These are phyloP conservation scores for Hygrophila difformis DNA, from an alignment of 257 asterid genomes.

Conservation along the genomic window DNA sequence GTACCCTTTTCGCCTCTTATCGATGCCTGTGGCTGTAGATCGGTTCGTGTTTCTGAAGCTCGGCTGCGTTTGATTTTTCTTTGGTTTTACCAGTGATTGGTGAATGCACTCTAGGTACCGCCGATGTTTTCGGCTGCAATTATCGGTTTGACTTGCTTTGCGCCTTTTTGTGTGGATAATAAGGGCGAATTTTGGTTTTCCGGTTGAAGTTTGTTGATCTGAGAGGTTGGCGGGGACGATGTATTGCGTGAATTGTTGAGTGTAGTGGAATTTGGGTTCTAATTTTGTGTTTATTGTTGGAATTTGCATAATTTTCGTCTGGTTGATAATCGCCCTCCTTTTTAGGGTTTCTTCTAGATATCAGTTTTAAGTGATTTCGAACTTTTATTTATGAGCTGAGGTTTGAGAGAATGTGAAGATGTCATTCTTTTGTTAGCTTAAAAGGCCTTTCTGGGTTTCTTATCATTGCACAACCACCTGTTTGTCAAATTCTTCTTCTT, in stretches of 20 bases:
- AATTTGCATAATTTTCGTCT: neutral
- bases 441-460: slow-evolving; percentile 7
- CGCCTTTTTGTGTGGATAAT: slow-evolving; percentile 1
- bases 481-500: neutral
- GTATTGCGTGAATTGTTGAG: slow-evolving; percentile 4
- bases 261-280: slow-evolving; percentile 6
- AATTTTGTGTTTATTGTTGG: slow-evolving; percentile 2
- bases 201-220: slow-evolving; percentile 20
- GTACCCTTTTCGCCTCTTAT: neutral
- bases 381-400: slow-evolving; percentile 11
- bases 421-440: slow-evolving; percentile 11
- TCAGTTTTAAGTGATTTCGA: too few species aligned
- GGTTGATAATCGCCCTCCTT: neutral
- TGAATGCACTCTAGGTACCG: slow-evolving; percentile 10
- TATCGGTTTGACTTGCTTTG: slow-evolving; percentile 17
- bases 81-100: too few species aligned
- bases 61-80: too few species aligned
- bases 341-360: slow-evolving; percentile 7
- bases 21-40: slow-evolving; percentile 23
- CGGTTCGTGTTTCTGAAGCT: slow-evolving; percentile 17
- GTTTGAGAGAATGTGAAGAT: too few species aligned
- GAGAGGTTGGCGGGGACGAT: slow-evolving; percentile 9
- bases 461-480: neutral
- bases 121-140: slow-evolving; percentile 19
- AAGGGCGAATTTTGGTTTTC: slow-evolving; percentile 11